Evolutionary conservation across 2,329 filamentous ascomycete species (phyloP).

Genomic region (Neopestalotiopsis rosae): DNA sequence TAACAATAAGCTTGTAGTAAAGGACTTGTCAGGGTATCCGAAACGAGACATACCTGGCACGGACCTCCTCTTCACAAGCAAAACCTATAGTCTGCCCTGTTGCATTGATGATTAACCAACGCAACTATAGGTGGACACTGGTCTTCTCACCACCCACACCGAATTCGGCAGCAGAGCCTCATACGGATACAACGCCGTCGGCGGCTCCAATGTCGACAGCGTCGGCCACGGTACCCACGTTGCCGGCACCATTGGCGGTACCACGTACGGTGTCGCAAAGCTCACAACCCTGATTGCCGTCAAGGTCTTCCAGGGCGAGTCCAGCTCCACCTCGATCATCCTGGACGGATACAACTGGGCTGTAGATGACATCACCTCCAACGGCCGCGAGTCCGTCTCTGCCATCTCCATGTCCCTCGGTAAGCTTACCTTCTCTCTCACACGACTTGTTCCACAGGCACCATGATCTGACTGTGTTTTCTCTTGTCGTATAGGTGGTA

Average conservation of each 20-base stretch:
- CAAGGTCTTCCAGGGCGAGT: conserved; percentile 42
- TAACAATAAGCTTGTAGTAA: not conserved
- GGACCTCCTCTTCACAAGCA: not conserved
- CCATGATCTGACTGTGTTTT: not conserved
- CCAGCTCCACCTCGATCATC: conserved; percentile 32
- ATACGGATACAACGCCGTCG: conserved; percentile 30
- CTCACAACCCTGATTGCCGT: conserved; percentile 45
- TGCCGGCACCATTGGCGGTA: conserved; percentile 49
- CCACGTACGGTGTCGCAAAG: conserved; percentile 51
- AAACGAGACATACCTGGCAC: not conserved
- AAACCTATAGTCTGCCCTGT: not conserved
- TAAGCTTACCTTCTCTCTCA: conserved; percentile 38
- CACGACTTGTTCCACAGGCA: too few species aligned
- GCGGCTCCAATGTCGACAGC: conserved; percentile 24
- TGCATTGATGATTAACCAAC: not conserved
- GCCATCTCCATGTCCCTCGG: conserved; percentile 62
- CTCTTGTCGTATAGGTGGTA: not conserved
- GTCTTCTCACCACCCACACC: conserved; percentile 15
- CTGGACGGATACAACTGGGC: conserved; percentile 44
- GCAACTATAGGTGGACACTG: conserved; percentile 10
- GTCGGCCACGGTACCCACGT: conserved; percentile 50
- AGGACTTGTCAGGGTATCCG: not conserved
- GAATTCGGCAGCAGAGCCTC: conserved; percentile 16
- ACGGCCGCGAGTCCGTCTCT: conserved; percentile 43
- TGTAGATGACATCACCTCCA: conserved; percentile 49